A percentile compares a stretch with the other conserved stretches of the same genome.
phyloP scores from a whole-genome alignment of 257 asterid species.

The Penstemon barbatus region DNA sequence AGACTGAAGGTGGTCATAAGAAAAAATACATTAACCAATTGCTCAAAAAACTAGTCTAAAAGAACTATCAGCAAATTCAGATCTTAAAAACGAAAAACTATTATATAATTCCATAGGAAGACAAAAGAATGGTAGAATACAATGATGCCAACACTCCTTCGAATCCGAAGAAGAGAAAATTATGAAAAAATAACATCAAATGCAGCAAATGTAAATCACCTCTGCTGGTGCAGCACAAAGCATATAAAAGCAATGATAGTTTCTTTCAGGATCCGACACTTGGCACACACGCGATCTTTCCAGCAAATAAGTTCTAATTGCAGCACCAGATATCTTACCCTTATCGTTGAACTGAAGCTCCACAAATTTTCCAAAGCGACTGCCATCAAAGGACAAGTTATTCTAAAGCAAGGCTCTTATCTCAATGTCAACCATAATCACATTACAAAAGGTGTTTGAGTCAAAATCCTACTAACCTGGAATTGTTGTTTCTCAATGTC shows the following conservation, averaged over 20 bases:
- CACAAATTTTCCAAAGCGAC: conserved; percentile 94
- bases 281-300: conserved; percentile 96
- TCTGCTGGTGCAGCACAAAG: conserved; percentile 89
- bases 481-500: conserved; percentile 87
- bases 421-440: conserved; percentile 10
- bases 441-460: conserved; percentile 20
- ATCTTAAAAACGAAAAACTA: not conserved
- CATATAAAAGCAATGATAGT: conserved; percentile 93
- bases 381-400: conserved; percentile 38
- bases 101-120: not conserved
- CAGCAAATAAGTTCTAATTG: conserved; percentile 87
- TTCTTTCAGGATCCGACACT: conserved; percentile 91
- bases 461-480: conserved; percentile 52
- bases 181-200: not conserved
- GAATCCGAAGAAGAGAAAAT: no score
- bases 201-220: conserved; percentile 39
- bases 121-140: no score
- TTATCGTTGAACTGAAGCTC: conserved; percentile 76
- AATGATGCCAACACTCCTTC: no score
- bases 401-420: conserved; percentile 11
- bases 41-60: conserved; percentile 1
- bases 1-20: not conserved
- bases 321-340: conserved; percentile 90
- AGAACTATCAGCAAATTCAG: not conserved
- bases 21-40: not conserved